Base-by-base conservation (phyloP, 176 grass and related monocot genomes). In the Zea mays region DNA sequence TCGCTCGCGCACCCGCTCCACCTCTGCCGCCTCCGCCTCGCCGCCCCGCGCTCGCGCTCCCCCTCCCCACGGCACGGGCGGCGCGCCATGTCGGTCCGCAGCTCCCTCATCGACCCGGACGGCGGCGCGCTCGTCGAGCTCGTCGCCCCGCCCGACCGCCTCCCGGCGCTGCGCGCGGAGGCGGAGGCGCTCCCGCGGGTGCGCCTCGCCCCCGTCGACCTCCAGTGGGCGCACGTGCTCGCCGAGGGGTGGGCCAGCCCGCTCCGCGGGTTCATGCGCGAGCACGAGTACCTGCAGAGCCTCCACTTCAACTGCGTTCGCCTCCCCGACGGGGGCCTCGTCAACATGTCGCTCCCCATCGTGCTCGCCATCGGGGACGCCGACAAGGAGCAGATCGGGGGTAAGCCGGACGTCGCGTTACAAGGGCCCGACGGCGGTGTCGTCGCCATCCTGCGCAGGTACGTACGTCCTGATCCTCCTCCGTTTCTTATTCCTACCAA, bases 261-360 rank as follows among this genome's bases (percentile, higher is more conserved):
- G 59, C 89, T 98, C 13, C 81, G 87, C 14, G 95, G 95, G 0
- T 98, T 98, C 87, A 98, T 98, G 95, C 77, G 95, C 21, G 95
- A 98, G 80, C 33, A 51, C 27, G 89, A 98, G 87, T 98, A 98
- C 87, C 76, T 98, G 27, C 91, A 94, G 86, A 70, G 60, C 89
- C 76, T 98, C 50, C 95, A 98, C 76, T 98, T 94, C 85, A 92
- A 94, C 86, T 98, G 81, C 48, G 19, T 98, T 55, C 89, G 90
- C 65, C 85, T 90, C 61, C 69, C 85, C 35, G 81, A 78, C 0
- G 89, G 88, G 3, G 38, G 73, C 1, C 52, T 92, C 42, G 89
- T 86, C 63, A 98, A 98, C 80, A 98, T 98, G 95, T 94, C 95
- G 19, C 85, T 98, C 43, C 91, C 95, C 73, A 92, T 94, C 84